Percentiles rank a stretch among this genome's conserved stretches.
Conservation (phyloP, 164 flowering plant species). For the Sextonia rubra region DNA sequence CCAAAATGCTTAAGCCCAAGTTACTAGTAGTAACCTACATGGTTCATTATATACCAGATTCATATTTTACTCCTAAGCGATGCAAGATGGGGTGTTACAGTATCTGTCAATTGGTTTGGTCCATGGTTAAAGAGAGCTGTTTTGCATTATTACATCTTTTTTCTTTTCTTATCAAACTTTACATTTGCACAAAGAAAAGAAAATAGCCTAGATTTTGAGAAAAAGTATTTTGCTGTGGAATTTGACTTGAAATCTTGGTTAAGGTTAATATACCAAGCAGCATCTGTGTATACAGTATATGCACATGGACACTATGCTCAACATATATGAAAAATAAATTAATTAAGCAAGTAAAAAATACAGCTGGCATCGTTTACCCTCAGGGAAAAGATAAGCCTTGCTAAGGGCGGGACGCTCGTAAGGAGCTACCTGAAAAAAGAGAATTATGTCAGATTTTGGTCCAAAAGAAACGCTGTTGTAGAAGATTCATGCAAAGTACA, state of each 20-base stretch:
- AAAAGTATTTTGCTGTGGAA: not conserved
- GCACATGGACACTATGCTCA: too few relatives aligned
- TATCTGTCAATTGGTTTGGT: not conserved
- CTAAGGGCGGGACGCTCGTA: conserved; percentile 99
- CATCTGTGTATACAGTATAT: not conserved
- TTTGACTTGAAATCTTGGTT: too few relatives aligned
- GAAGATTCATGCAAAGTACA: not conserved
- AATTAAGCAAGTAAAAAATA: not conserved
- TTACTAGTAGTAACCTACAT: too few relatives aligned
- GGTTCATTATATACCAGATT: too few relatives aligned
- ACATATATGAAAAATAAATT: not conserved
- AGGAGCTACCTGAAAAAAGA: conserved; percentile 77
- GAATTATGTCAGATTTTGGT: not conserved
- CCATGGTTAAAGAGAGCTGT: not conserved
- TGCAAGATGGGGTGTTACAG: too few relatives aligned
- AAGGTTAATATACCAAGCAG: not conserved
- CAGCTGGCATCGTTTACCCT: conserved; percentile 38
- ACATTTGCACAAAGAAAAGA: not conserved
- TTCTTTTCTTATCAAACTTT: too few relatives aligned
- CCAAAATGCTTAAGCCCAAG: too few relatives aligned
- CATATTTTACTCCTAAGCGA: too few relatives aligned
- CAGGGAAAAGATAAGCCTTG: conserved; percentile 94
- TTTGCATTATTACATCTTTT: not conserved
- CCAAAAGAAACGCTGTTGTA: not conserved
- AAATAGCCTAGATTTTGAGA: not conserved